phyloP scores from a whole-genome alignment of 2,329 filamentous ascomycete genomes.

The Botryosphaeria dothidea region DNA sequence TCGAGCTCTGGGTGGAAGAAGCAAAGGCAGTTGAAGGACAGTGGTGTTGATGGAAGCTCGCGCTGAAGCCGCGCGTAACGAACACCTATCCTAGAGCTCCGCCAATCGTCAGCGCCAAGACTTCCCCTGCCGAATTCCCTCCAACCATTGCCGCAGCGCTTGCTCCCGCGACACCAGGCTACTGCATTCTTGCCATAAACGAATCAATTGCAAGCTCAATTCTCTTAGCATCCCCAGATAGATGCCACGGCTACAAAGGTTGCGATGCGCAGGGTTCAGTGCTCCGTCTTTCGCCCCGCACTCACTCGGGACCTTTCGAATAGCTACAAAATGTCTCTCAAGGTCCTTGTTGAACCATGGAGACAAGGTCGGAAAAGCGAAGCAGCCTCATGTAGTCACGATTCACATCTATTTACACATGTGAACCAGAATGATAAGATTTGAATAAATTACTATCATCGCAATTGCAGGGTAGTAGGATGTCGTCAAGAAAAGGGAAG shows the following conservation, averaged over 20 bases:
- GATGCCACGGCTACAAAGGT: not conserved
- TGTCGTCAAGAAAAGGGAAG: conserved; percentile 11
- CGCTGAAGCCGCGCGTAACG: conserved; percentile 19
- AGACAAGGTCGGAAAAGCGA: no score
- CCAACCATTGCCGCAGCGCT: not conserved
- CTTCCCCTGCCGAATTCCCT: conserved; percentile 11
- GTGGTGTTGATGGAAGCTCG: conserved; percentile 17
- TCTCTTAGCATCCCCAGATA: not conserved
- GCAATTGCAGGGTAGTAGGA: not conserved
- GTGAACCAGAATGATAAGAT: not conserved
- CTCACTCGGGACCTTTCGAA: not conserved
- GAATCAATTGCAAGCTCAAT: not conserved
- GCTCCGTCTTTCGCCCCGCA: not conserved
- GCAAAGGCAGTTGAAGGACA: conserved; percentile 14
- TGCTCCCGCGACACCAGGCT: not conserved
- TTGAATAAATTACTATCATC: not conserved
- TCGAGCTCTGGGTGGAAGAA: conserved; percentile 25
- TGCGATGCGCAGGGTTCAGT: no score
- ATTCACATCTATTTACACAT: no score
- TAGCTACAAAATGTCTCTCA: no score
- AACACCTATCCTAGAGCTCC: conserved; percentile 18
- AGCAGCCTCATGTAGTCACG: no score
- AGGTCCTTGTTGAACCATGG: no score
- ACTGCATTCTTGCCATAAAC: not conserved
- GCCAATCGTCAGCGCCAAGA: conserved; percentile 18